Base-by-base conservation (phyloP, 2,329 filamentous ascomycete genomes). In the Aureobasidium sp. region DNA sequence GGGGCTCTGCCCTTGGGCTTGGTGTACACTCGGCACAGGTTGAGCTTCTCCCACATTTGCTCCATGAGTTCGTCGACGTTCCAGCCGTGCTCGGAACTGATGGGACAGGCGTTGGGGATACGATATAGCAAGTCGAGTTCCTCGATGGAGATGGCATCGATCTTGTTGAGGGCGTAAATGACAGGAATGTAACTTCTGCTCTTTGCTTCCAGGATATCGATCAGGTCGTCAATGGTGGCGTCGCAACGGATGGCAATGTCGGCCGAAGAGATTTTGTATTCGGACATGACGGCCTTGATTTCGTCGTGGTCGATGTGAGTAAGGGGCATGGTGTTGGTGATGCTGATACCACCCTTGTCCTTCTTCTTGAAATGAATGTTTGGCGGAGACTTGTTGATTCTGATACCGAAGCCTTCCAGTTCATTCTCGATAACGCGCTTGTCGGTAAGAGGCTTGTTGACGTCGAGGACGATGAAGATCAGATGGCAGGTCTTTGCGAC, bases 321-420 rank as follows among this genome's bases (percentile, higher is more conserved):
- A 68, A 99, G 80, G 5, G 92, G 91, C 48, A 94, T 88, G 2
- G 94, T 99, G 76, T 85, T 94, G n/a, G 92, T 96, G 72, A 99
- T 94, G 71, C 90, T 92, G 72, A 99, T 85, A 39, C 94, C 94
- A 68, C 94, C 94, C 79, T 97, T 97, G 77, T 99, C 94, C 81
- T 99, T 99, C 82, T 99, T 99, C 78, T 88, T 95, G 81, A 97
- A 96, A n/a, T 94, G 90, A 71, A 99, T 99, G 74, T 99, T 99
- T 44, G 94, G 94, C 29, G 94, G 94, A 69, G 86, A 79, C 80
- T 97, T 99, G 81, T 99, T 99, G 80, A 97, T 93, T 62, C 94
- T 85, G 72, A 99, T 97, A 37, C 94, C 94, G 70, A 99, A 99
- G 8, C 94, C 94, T 75, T 99, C 94, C 73, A 99, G 77, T 78